Evolutionary conservation across 257 asterid genomes (phyloP), one percentile per base, ranked within the genome.

Genomic region (Solanum peruvianum): DNA sequence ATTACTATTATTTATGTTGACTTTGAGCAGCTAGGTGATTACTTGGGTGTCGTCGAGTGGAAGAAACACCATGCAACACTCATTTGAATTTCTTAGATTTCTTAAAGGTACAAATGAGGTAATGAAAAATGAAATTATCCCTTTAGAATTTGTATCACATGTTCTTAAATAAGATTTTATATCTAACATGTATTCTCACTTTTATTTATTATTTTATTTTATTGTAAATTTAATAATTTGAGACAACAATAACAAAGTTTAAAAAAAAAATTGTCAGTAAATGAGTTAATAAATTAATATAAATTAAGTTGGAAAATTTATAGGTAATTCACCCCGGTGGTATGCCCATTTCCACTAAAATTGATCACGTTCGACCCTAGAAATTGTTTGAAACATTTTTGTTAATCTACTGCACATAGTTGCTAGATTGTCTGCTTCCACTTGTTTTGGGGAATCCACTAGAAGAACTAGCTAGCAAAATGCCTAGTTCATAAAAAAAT

Each of bases 51-150:
- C 37, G 92, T 95, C 0, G 99, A 97, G 90, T 95, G 99, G 99
- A 92, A 94, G 92, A 94, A 91, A 90, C 99, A 90, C 87, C 98
- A 97, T 33, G 95, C 0, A 0, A 95, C 98, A 11, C 98, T 95
- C 62, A 94, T 94, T 92, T 97, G 97, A 25, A 95, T 97, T 86
- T 98, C 98, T 4, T 97, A 95, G 87, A 95, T 95, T 86, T 97
- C 90, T 89, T 98, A 10, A 97, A 97, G 99, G 99, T 96, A 92
- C 9, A 86, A 75, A 21, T 67, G 21, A 67, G 11, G 3, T 16
- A 15, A 27, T 3, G 5, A 67, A 67, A 13, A 67, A 67, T 27
- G 16, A 67, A 67, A 67, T 27, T 67, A 27, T 33, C 35, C 73
- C 1, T 13, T 1, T 67, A 67, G 20, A 67, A 37, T 27, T 67